These are phyloP conservation scores for Anthracocystis panici-leucophaei DNA, from an alignment of 1,284 basidiomycete species.

Conservation along the genomic window DNA sequence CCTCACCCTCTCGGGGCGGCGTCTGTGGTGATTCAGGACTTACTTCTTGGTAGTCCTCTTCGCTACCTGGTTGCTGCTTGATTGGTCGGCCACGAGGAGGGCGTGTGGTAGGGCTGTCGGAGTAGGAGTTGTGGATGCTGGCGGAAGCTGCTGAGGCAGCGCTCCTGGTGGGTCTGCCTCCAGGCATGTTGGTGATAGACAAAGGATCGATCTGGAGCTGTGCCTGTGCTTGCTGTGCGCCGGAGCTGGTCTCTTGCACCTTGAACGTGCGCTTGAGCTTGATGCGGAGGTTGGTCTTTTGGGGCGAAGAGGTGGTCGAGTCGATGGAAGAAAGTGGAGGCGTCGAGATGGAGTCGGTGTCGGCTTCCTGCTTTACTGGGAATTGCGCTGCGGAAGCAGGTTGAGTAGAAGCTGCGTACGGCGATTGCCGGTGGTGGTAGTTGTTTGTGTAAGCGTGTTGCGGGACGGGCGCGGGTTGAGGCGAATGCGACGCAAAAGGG, in stretches of 20 bases:
- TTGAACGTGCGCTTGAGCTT: conserved; percentile 33
- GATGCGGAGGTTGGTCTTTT: conserved; percentile 17
- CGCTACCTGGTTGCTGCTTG: conserved; percentile 39
- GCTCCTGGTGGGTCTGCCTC: conserved; percentile 18
- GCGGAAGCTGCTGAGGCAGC: conserved; percentile 28
- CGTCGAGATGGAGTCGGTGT: conserved; percentile 20
- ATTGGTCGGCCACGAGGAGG: conserved; percentile 17
- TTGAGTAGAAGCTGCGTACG: conserved; percentile 3
- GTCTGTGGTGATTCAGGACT: conserved; percentile 10
- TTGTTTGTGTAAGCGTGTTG: conserved; percentile 3
- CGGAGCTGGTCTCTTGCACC: conserved; percentile 21
- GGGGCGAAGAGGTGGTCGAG: conserved; percentile 17
- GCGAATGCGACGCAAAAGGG: conserved; percentile 9
- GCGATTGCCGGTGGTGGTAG: conserved; percentile 9
- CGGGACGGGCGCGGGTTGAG: conserved; percentile 8
- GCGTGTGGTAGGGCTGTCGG: conserved; percentile 11
- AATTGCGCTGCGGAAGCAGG: not conserved
- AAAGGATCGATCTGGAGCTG: conserved; percentile 38
- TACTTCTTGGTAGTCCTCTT: conserved; percentile 45
- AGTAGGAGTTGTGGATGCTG: conserved; percentile 21
- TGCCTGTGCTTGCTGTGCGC: conserved; percentile 35
- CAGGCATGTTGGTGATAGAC: conserved; percentile 13
- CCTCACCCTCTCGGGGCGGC: not conserved
- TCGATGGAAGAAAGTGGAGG: conserved; percentile 15
- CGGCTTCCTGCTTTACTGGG: conserved; percentile 8